Evolutionary conservation across 164 flowering plant species (phyloP), one percentile per base, ranked within the genome.

Genomic region (Aristolochia fimbriata): DNA sequence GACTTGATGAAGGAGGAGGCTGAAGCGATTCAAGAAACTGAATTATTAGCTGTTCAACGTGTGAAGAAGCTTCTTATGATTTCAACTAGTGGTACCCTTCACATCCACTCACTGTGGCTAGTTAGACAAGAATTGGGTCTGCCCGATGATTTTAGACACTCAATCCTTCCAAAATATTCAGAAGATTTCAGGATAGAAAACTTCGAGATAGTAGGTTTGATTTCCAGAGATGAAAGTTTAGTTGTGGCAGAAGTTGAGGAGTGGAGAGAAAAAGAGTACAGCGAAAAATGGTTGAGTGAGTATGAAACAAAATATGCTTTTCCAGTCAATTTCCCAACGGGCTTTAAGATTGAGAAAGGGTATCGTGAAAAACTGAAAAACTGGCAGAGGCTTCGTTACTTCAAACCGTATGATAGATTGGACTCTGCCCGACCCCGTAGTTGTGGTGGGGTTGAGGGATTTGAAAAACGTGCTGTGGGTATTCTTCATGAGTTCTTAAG

Each of bases 271-370:
- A 84, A 60, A 56, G 98, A 89, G 67, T 84, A 76, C 46, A 77
- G 47, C 37, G 96, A 84, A 66, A 92, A 89, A 61, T 92, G 97
- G 98, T 73, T 86, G 81, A 84, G 93, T 58, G 96, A 87, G 70
- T 87, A 78, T 53, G 98, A 92, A 70, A 82, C 81, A 0, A 80
- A 66, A 55, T 85, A 75, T 73, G 96, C 96, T 25, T 89, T 89
- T 59, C 89, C 82, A 1, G 75, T 89, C 17, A 70, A 80, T 69
- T 80, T 85, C 33, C 98, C 98, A 0, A 84, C 91, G 0, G 96
- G 96, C 20, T 89, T 77, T 64, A 81, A 70, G 77, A 82, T 81
- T 15, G 82, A 75, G 69, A 68, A 67, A 41, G 91, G 96, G 19
- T 83, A 71, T 61, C 81, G 75, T 55, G 91, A 78, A 60, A 76